Evolutionary conservation across 2,329 filamentous ascomycete species (phyloP), one percentile per base, ranked within the genome.

Genomic region (Scedosporium dehoogii): DNA sequence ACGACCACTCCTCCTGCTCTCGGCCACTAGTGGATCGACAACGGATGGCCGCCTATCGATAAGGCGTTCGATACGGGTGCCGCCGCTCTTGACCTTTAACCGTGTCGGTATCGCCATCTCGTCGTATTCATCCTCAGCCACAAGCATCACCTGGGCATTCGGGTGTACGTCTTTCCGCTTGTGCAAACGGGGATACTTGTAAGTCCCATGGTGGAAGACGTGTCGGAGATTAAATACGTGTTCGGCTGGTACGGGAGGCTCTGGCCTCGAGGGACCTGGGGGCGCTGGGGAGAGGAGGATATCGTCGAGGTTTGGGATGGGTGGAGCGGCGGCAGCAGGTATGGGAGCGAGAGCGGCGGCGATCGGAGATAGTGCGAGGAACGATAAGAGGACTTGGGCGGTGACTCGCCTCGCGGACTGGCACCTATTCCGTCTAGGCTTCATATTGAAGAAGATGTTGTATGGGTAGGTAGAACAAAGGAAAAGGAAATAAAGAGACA

Each of bases 201-300:
- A 84, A 48, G 91, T 89, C 63, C 93, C 93, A 76, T 96, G 92
- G 73, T 97, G 92, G 75, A 91, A 94, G 70, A 97, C 87, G 75
- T 99, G 93, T 69, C 91, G 87, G 63, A 99, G 83, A 6, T 82
- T 86, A 77, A 88, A 87, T 42, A 77, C 75, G 68, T 87, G 84
- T 7, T 85, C 79, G 21, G 79, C 78, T 10, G 83, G 77, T 10
- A 69, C 71, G 23, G 79, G 79, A 4, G 76, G 69, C 62, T 81
- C 78, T 61, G 69, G 71, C n/a, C 63, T 68, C 27, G 62, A 51
- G 12, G 78, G 76, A 55, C 76, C 70, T 1, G 73, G 73, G 41
- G 78, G 77, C 9, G 67, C 71, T 1, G 73, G 72, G 29, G 78
- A 76, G 18, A 84, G 68, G 46, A 80, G 68, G 6, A 78, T 67